phyloP scores from a whole-genome alignment of 1,284 basidiomycete genomes.

The Cryptococcus sp. region DNA sequence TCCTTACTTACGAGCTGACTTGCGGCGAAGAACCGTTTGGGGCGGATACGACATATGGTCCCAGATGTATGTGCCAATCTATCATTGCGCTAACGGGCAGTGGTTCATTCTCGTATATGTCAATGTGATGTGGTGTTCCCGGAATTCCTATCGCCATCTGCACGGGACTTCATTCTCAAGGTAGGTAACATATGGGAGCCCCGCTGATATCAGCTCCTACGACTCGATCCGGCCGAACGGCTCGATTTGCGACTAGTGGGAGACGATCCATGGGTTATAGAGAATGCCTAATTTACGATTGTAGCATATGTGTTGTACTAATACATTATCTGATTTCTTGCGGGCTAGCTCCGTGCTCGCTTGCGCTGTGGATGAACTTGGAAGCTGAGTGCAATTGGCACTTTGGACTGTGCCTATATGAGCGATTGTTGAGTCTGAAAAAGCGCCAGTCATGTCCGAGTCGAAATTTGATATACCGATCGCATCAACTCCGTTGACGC shows the following conservation, averaged over 20 bases:
- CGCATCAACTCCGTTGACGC: too few relatives aligned
- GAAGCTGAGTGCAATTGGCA: too few relatives aligned
- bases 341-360: too few relatives aligned
- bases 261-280: slow-evolving; percentile 78
- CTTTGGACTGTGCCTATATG: too few relatives aligned
- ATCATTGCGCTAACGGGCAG: slow-evolving; percentile 15
- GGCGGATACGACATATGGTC: slow-evolving; percentile 48
- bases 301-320: background rate
- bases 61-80: slow-evolving; percentile 25
- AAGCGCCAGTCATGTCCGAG: too few relatives aligned
- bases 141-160: slow-evolving; percentile 61
- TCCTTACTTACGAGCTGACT: slow-evolving; percentile 91
- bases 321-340: too few relatives aligned
- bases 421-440: too few relatives aligned
- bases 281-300: background rate
- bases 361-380: too few relatives aligned
- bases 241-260: slow-evolving; percentile 74
- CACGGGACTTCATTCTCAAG: slow-evolving; percentile 64
- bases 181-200: slow-evolving; percentile 49
- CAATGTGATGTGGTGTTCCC: slow-evolving; percentile 75
- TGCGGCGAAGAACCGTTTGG: slow-evolving; percentile 92
- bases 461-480: too few relatives aligned
- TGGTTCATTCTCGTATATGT: slow-evolving; percentile 44
- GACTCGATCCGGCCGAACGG: slow-evolving; percentile 75
- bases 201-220: slow-evolving; percentile 64